A percentile compares a stretch with the other conserved stretches of the same genome.
Evolutionary conservation across 2,329 filamentous ascomycete species (phyloP).

Genomic region (Neocucurbitaria cava): DNA sequence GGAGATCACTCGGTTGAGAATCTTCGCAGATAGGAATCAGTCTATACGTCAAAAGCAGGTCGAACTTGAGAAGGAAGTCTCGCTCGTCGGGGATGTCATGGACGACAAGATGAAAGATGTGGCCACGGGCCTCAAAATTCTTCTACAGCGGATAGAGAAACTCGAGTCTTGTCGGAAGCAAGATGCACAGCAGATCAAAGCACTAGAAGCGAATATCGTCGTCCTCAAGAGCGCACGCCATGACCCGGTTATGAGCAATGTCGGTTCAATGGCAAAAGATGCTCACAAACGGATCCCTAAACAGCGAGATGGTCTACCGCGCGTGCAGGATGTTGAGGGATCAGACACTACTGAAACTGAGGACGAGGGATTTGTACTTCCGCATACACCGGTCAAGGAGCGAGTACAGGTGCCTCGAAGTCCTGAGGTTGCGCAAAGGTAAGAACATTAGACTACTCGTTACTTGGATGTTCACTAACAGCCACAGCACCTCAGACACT

Average conservation of each 20-base stretch:
- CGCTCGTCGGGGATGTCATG: conserved; percentile 14
- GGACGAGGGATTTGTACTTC: conserved; percentile 7
- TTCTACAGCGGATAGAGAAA: conserved; percentile 18
- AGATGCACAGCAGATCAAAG: conserved; percentile 11
- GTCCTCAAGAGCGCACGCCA: conserved; percentile 3
- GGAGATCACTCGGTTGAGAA: conserved; percentile 18
- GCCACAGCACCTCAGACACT: not conserved
- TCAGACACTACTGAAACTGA: conserved; percentile 13
- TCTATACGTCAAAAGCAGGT: conserved; percentile 23
- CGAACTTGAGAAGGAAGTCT: conserved; percentile 19
- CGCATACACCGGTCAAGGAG: not conserved
- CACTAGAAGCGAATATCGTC: conserved; percentile 14
- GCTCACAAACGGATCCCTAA: not conserved
- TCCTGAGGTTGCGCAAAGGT: conserved; percentile 3
- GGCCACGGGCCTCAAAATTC: conserved; percentile 1
- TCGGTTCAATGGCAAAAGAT: not conserved
- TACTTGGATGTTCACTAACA: conserved; percentile 2
- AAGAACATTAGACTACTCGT: not conserved
- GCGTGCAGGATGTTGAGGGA: not conserved
- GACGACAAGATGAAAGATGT: conserved; percentile 7
- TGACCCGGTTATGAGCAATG: not conserved
- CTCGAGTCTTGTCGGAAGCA: conserved; percentile 16
- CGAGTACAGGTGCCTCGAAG: conserved; percentile 10
- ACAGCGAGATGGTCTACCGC: not conserved
- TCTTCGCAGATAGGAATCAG: conserved; percentile 23